A percentile compares a stretch with the other conserved stretches of the same genome.
These are phyloP conservation scores for Solanum gracilifrons DNA, from an alignment of 257 asterid genomes.

Conservation along the genomic window DNA sequence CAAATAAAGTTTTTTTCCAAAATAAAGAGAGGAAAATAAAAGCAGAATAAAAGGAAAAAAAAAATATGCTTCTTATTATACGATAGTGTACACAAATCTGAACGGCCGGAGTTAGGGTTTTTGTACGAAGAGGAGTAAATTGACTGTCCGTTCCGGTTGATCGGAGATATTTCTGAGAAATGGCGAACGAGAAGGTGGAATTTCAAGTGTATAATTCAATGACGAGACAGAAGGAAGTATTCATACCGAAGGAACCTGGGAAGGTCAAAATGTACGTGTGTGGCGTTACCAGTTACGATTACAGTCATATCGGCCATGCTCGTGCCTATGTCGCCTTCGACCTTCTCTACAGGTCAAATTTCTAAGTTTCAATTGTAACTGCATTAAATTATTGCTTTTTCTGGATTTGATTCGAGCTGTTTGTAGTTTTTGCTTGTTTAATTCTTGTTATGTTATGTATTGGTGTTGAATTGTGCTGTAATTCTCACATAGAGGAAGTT, in stretches of 20 bases:
- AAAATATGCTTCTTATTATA: not conserved
- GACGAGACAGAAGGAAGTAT: conserved; percentile 63
- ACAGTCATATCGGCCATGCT: conserved; percentile 90
- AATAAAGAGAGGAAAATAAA: not conserved
- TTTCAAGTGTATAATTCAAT: conserved; percentile 47
- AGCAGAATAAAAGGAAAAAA: not conserved
- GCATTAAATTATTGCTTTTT: not conserved
- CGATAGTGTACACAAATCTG: not conserved
- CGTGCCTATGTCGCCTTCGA: conserved; percentile 85
- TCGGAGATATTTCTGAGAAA: conserved; percentile 6
- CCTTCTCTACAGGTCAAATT: conserved; percentile 54
- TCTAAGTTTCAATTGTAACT: not conserved
- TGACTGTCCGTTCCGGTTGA: not conserved
- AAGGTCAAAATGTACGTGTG: conserved; percentile 73
- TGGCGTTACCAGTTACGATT: conserved; percentile 77
- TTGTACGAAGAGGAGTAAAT: not conserved
- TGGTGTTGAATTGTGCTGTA: not conserved
- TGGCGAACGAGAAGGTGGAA: conserved; percentile 5
- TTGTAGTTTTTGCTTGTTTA: not conserved
- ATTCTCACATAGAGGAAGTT: not conserved
- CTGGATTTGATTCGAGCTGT: not conserved
- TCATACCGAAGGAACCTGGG: conserved; percentile 47
- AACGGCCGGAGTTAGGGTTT: not conserved
- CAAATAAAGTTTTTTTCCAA: not conserved
- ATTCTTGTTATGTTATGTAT: not conserved